These are phyloP conservation scores for Verticillium nonalfalfae DNA, from an alignment of 2,329 filamentous ascomycete species.

Conservation along the genomic window DNA sequence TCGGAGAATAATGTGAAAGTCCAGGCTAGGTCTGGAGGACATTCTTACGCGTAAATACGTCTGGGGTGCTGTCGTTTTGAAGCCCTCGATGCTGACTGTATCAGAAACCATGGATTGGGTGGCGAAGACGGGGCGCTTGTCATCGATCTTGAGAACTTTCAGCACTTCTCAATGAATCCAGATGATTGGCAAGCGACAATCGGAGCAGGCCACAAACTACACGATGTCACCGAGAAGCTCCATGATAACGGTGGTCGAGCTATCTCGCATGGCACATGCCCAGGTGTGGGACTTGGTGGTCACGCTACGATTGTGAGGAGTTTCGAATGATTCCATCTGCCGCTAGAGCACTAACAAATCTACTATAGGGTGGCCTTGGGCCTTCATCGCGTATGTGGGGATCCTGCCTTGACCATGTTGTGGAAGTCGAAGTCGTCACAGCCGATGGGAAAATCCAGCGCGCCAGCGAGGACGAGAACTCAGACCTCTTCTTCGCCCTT, in stretches of 20 bases:
- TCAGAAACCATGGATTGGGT: conserved; percentile 31
- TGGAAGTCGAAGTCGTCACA: conserved; percentile 50
- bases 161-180: conserved; percentile 45
- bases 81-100: too few relatives aligned
- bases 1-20: conserved; percentile 41
- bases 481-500: conserved; percentile 50
- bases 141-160: conserved; percentile 48
- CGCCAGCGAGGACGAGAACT: conserved; percentile 39
- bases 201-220: conserved; percentile 46
- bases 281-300: conserved; percentile 51
- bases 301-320: conserved; percentile 47
- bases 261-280: conserved; percentile 54
- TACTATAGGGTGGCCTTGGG: conserved; percentile 46
- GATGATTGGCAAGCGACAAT: conserved; percentile 47
- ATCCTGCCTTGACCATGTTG: conserved; percentile 45
- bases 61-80: too few relatives aligned
- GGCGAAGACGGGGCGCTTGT: conserved; percentile 44
- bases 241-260: conserved; percentile 47
- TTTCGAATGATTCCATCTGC: background rate
- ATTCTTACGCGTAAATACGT: conserved; percentile 50
- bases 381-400: conserved; percentile 56
- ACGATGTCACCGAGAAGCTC: conserved; percentile 42
- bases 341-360: background rate
- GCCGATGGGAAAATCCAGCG: conserved; percentile 44
- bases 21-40: conserved; percentile 57